Conservation (phyloP, 2,329 filamentous ascomycete genomes). For the Didymella glomerata region DNA sequence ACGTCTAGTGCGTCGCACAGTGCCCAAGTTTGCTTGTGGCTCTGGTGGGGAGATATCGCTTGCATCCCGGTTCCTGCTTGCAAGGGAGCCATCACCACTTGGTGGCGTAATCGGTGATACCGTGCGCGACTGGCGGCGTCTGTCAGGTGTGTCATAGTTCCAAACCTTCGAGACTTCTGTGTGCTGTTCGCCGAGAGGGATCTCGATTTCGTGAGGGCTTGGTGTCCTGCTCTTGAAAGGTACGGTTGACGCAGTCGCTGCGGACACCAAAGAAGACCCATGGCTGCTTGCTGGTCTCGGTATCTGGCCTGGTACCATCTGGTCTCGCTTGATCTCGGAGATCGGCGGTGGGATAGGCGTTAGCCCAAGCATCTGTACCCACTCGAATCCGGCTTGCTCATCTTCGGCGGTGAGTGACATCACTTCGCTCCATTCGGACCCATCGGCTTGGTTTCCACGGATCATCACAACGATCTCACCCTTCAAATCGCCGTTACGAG, state of each 20-base stretch:
- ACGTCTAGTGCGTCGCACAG: slow-evolving; percentile 20
- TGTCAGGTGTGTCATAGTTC: slow-evolving; percentile 50
- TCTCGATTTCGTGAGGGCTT: slow-evolving; percentile 64
- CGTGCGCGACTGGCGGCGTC: slow-evolving; percentile 37
- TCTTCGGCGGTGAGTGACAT: slow-evolving; percentile 79
- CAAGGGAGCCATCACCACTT: slow-evolving; percentile 49
- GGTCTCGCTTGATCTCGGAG: slow-evolving; percentile 55
- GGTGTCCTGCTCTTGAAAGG: slow-evolving; percentile 54
- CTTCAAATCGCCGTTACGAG: slow-evolving; percentile 75
- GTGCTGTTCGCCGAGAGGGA: slow-evolving; percentile 68
- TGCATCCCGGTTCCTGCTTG: slow-evolving; percentile 26
- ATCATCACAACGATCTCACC: slow-evolving; percentile 88
- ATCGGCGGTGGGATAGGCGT: slow-evolving; percentile 69
- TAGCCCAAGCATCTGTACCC: slow-evolving; percentile 84
- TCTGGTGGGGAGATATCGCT: slow-evolving; percentile 29
- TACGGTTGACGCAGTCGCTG: slow-evolving; percentile 42
- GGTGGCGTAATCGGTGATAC: slow-evolving; percentile 49
- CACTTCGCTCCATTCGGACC: slow-evolving; percentile 81
- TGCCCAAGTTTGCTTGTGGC: slow-evolving; percentile 28
- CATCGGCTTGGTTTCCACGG: slow-evolving; percentile 69
- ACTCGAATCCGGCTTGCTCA: slow-evolving; percentile 81
- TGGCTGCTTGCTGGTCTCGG: slow-evolving; percentile 58
- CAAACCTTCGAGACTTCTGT: slow-evolving; percentile 58
- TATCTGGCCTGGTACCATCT: slow-evolving; percentile 60
- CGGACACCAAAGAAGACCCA: slow-evolving; percentile 61